phyloP scores from a whole-genome alignment of 192 early-diverging fungal species.

The Oehlia diaphana region DNA sequence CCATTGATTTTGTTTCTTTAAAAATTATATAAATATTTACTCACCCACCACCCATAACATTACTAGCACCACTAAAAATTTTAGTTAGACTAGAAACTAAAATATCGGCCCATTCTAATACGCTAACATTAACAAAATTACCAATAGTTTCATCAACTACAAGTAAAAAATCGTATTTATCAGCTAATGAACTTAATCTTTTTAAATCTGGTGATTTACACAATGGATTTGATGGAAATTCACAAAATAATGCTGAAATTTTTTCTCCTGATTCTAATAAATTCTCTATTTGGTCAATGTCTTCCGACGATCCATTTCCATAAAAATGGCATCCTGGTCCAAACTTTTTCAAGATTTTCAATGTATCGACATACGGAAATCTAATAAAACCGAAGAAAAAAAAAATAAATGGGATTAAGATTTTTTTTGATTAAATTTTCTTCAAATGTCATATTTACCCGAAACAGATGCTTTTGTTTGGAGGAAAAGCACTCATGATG shows the following conservation, averaged over 20 bases:
- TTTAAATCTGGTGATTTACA: slow-evolving; percentile 79
- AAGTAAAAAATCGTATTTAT: slow-evolving; percentile 73
- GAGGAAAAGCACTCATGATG: slow-evolving; percentile 47
- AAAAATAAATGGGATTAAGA: neutral
- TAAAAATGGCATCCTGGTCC: slow-evolving; percentile 86
- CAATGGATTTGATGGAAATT: slow-evolving; percentile 94
- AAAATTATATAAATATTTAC: slow-evolving; percentile 24
- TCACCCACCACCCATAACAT: slow-evolving; percentile 97
- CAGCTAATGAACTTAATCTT: slow-evolving; percentile 72
- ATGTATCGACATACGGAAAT: slow-evolving; percentile 95
- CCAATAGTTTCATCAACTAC: slow-evolving; percentile 96
- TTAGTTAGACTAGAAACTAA: slow-evolving; percentile 93
- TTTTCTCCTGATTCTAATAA: slow-evolving; percentile 61
- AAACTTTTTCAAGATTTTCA: slow-evolving; percentile 96
- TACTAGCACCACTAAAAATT: slow-evolving; percentile 93
- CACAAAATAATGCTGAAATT: slow-evolving; percentile 84
- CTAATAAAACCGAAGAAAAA: slow-evolving; percentile 33
- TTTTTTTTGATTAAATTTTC: neutral
- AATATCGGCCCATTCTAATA: slow-evolving; percentile 78
- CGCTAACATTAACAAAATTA: slow-evolving; percentile 87
- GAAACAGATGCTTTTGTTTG: slow-evolving; percentile 82
- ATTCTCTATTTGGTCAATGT: slow-evolving; percentile 72
- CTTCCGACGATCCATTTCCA: slow-evolving; percentile 76
- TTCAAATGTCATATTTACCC: slow-evolving; percentile 53
- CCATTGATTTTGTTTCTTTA: neutral